Evolutionary conservation across 768 basidiomycete species (phyloP).

Genomic region (Lactifluus subvellereus): DNA sequence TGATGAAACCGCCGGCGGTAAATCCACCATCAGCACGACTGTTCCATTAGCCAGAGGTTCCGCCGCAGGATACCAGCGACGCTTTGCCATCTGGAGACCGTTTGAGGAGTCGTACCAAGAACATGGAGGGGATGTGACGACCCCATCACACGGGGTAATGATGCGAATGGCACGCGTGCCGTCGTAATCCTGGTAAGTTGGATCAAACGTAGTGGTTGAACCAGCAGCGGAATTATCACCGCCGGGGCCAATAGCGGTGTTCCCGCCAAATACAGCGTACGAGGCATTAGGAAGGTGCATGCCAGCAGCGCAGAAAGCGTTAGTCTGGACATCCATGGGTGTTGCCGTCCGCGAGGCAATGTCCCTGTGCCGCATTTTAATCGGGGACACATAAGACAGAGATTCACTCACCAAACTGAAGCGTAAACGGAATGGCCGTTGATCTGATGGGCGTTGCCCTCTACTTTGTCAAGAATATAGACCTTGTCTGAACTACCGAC

Average conservation of each 20-base stretch:
- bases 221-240: constrained; percentile 47
- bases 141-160: constrained; percentile 63
- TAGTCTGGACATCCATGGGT: constrained; percentile 69
- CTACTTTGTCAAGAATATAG: constrained; percentile 86
- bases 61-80: constrained; percentile 73
- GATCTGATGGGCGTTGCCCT: constrained; percentile 62
- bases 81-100: constrained; percentile 56
- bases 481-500: constrained; percentile 74
- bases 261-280: constrained; percentile 70
- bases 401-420: constrained; percentile 49
- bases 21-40: constrained; percentile 80
- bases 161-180: constrained; percentile 76
- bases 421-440: constrained; percentile 72
- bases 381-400: not conserved
- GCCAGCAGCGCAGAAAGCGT: constrained; percentile 76
- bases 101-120: constrained; percentile 69
- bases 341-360: constrained; percentile 49
- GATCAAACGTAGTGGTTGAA: constrained; percentile 47
- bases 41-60: constrained; percentile 72
- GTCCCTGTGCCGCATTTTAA: constrained; percentile 42
- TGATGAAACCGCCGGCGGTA: constrained; percentile 71
- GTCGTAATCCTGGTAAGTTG: constrained; percentile 72
- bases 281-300: constrained; percentile 79
- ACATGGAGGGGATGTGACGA: constrained; percentile 45
- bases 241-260: constrained; percentile 66